Conservation (phyloP, 192 early-diverging fungal genomes). For the Podila clonocystis region DNA sequence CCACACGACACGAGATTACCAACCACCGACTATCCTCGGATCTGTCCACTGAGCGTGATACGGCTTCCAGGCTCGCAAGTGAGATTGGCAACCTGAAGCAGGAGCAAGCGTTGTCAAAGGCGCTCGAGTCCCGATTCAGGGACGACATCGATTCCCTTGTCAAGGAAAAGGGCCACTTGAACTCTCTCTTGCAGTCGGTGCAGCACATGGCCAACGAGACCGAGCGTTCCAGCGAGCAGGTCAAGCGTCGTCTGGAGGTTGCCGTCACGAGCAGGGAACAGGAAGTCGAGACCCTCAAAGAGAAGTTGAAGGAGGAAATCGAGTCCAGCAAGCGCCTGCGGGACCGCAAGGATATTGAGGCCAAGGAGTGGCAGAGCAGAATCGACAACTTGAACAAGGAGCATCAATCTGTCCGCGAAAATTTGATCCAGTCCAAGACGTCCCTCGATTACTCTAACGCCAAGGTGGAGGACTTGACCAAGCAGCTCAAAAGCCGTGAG, state of each 20-base stretch:
- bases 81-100: constrained; percentile 63
- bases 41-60: constrained; percentile 59
- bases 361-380: constrained; percentile 51
- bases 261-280: constrained; percentile 53
- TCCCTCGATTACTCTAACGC: constrained; percentile 57
- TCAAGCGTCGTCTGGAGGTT: constrained; percentile 53
- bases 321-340: constrained; percentile 40
- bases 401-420: constrained; percentile 49
- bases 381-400: constrained; percentile 47
- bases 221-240: constrained; percentile 48
- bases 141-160: constrained; percentile 60
- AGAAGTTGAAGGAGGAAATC: constrained; percentile 56
- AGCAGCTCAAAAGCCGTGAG: constrained; percentile 57
- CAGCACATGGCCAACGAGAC: constrained; percentile 65
- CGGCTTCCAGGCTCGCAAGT: constrained; percentile 55
- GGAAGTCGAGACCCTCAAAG: constrained; percentile 55
- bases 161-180: constrained; percentile 62
- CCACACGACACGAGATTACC: constrained; percentile 68
- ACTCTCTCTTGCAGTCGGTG: constrained; percentile 58
- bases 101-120: constrained; percentile 64
- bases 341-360: constrained; percentile 47
- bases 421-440: constrained; percentile 52
- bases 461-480: constrained; percentile 56
- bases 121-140: constrained; percentile 58
- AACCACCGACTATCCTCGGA: constrained; percentile 64